Evolutionary conservation across 2,329 filamentous ascomycete species (phyloP).

Genomic region (Sarocladiaceae sp.): DNA sequence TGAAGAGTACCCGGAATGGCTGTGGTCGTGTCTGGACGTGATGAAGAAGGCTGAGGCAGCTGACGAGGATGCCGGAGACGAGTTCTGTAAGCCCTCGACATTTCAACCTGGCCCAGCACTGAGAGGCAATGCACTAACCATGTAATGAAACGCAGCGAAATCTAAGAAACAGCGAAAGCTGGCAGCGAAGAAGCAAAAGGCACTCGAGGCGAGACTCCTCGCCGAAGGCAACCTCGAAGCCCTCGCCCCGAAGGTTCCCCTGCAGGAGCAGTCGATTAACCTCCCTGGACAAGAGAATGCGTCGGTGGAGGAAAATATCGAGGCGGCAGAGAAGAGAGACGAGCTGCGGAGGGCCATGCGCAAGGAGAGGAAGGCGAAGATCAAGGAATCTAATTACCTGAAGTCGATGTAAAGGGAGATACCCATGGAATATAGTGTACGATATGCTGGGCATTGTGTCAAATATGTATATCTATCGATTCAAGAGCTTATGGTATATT

Average conservation of each 20-base stretch:
- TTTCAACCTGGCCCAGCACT: background rate
- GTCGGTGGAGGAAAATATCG: conserved; percentile 37
- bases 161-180: conserved; percentile 73
- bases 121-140: conserved; percentile 14
- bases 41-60: conserved; percentile 47
- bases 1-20: conserved; percentile 71
- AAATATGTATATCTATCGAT: no score
- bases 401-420: conserved; percentile 59
- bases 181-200: conserved; percentile 59
- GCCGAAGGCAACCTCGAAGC: conserved; percentile 60
- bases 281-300: conserved; percentile 47
- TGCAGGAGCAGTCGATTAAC: conserved; percentile 75
- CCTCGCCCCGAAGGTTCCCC: conserved; percentile 61
- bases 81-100: conserved; percentile 74
- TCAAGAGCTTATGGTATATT: no score
- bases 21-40: conserved; percentile 66
- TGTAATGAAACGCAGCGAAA: conserved; percentile 63
- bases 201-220: conserved; percentile 51
- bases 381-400: conserved; percentile 83
- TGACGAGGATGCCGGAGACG: conserved; percentile 57
- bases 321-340: conserved; percentile 45
- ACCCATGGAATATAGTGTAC: conserved; percentile 18
- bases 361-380: conserved; percentile 65
- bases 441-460: conserved; percentile 17
- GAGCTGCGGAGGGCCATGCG: conserved; percentile 67